Evolutionary conservation across 805 yeast species (phyloP).

Genomic region (Ogataea trehalophila): DNA sequence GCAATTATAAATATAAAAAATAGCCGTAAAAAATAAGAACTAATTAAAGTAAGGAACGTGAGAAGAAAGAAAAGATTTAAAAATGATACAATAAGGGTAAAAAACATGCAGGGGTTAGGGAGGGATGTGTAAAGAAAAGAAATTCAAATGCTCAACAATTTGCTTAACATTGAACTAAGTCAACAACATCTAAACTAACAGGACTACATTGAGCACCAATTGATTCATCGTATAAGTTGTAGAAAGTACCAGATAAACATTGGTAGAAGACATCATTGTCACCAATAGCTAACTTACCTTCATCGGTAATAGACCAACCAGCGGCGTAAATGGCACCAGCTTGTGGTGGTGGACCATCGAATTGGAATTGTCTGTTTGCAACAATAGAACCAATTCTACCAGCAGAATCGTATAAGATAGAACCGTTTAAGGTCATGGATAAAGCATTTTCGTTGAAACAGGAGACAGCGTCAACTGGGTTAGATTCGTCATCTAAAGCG

Average conservation of each 20-base stretch:
- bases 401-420: constrained; percentile 40
- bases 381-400: constrained; percentile 58
- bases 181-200: constrained; percentile 41
- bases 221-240: constrained; percentile 50
- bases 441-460: constrained; percentile 36
- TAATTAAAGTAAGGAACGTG: too few species aligned
- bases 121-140: too few species aligned
- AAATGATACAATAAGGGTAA: too few species aligned
- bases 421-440: constrained; percentile 37
- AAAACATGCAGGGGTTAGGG: constrained; percentile 1
- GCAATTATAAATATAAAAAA: too few species aligned
- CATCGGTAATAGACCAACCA: constrained; percentile 44
- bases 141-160: too few species aligned
- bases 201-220: constrained; percentile 42
- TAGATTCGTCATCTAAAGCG: constrained; percentile 11
- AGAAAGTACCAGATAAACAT: constrained; percentile 53
- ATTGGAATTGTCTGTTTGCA: constrained; percentile 61
- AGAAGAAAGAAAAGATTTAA: too few species aligned
- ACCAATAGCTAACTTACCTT: constrained; percentile 47
- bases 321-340: constrained; percentile 51
- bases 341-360: constrained; percentile 64
- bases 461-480: constrained; percentile 24
- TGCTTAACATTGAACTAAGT: constrained; percentile 39
- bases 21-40: too few species aligned
- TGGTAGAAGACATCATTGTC: constrained; percentile 45